phyloP scores from a whole-genome alignment of 352 stramenopile genomes.

The Globisporangium spiculum region DNA sequence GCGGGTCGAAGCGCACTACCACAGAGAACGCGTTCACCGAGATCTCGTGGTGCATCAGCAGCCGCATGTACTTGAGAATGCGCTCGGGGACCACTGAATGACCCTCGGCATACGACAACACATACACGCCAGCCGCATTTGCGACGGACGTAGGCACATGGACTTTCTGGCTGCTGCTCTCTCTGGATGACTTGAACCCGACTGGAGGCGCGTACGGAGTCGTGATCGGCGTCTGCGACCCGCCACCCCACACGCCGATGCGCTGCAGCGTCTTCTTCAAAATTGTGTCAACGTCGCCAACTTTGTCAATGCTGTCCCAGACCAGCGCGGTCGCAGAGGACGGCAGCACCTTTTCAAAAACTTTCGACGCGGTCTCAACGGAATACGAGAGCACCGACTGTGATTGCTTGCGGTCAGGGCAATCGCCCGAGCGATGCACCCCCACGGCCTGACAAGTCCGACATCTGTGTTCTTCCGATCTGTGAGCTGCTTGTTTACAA shows the following conservation, averaged over 20 bases:
- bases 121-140: conserved; percentile 51
- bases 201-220: conserved; percentile 50
- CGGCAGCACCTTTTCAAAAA: conserved; percentile 58
- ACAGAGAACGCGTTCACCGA: conserved; percentile 84
- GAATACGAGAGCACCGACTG: conserved; percentile 62
- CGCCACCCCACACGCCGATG: conserved; percentile 77
- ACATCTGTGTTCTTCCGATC: conserved; percentile 57
- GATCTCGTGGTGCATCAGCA: conserved; percentile 85
- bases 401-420: conserved; percentile 30
- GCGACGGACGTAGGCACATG: conserved; percentile 12
- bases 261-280: conserved; percentile 62
- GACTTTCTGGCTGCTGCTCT: conserved; percentile 14
- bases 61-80: conserved; percentile 84
- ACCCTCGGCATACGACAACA: conserved; percentile 78
- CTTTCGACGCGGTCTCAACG: conserved; percentile 62
- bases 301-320: conserved; percentile 65
- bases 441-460: conserved; percentile 53
- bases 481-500: conserved; percentile 48
- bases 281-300: conserved; percentile 72
- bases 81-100: conserved; percentile 66
- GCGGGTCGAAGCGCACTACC: conserved; percentile 69
- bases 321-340: conserved; percentile 46
- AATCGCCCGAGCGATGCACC: conserved; percentile 57
- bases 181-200: conserved; percentile 13
- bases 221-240: conserved; percentile 79